Evolutionary conservation across 1,284 basidiomycete species (phyloP), one percentile per base, ranked within the genome.

Genomic region (Albatrellus sp.): DNA sequence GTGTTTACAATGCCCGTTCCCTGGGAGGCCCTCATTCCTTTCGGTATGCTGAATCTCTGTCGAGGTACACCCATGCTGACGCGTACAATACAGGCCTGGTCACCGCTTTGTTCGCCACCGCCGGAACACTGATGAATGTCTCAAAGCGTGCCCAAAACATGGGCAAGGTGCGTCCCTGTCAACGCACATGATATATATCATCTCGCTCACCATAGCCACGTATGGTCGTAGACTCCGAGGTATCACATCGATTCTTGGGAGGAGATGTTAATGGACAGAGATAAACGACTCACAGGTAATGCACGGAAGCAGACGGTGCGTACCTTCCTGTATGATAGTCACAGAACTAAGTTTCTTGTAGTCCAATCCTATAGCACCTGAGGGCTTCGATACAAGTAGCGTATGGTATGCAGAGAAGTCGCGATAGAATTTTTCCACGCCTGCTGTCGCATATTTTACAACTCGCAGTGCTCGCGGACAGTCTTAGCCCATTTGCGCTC

Each of bases 21-120:
- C 52, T 94, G 87, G 83, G 90, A 94, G 71, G 90, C 91, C 40
- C 73, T 93, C 54, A 87, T 96, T 69, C 91, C 91, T 38, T 90
- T 91, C 58, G 90, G 91, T 90, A 60, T 38, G 51, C 33, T 17
- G 12, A 20, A 7, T 13, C n/a, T 12, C 19, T 24, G n/a, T 3
- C n/a, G 2, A 24, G 24, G 7, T 24, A 7, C 24, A 24, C 4
- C 24, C 24, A 4, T 24, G 24, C 7, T 38, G 28, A 12, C 11
- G 8, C 37, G 33, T 17, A 11, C 13, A 17, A 17, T 31, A 14
- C 49, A 93, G 91, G 79, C 62, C 77, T 93, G 53, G 60, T 94
- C 50, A 90, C 90, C 49, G 71, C 73, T 51, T 85, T 91, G 84
- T 96, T 94, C 63, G 89, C 80, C 49, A 80, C 80, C 4, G 83